Evolutionary conservation across 2,329 filamentous ascomycete genomes (phyloP).

Genomic region (Chaetomium sp.): DNA sequence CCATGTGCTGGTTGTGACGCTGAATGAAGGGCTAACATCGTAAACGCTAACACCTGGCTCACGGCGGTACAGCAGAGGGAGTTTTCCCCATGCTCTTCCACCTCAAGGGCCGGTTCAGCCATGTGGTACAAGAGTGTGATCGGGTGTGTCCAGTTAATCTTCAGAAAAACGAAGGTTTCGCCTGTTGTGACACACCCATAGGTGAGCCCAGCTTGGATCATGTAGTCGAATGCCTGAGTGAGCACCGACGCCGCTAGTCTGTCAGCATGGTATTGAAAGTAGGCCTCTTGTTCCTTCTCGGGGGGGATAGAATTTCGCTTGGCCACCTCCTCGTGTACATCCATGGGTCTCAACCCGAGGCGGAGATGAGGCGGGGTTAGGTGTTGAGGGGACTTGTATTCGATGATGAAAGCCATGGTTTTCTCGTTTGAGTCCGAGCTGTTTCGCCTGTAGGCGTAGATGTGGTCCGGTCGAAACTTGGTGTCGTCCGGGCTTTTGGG

Average conservation of each 20-base stretch:
- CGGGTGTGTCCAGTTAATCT: constrained; percentile 18
- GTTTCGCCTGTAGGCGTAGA: constrained; percentile 25
- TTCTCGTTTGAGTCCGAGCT: constrained; percentile 6
- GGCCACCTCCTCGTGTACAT: constrained; percentile 33
- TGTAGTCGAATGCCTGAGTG: constrained; percentile 44
- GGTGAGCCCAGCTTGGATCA: constrained; percentile 39
- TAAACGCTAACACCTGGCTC: constrained; percentile 28
- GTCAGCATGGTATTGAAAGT: constrained; percentile 31
- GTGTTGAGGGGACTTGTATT: constrained; percentile 45
- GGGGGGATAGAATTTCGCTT: constrained; percentile 23
- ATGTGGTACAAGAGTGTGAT: constrained; percentile 29
- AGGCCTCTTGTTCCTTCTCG: constrained; percentile 26
- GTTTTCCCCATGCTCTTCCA: constrained; percentile 20
- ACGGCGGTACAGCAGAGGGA: constrained; percentile 24
- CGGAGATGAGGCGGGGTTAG: constrained; percentile 37
- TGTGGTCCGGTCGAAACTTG: constrained; percentile 30
- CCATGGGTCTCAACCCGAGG: constrained; percentile 35
- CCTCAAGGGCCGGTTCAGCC: constrained; percentile 26
- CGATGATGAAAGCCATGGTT: constrained; percentile 30
- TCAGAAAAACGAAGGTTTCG: constrained; percentile 40
- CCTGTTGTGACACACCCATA: constrained; percentile 38
- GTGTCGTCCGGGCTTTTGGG: constrained; percentile 13
- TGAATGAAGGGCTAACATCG: constrained; percentile 24
- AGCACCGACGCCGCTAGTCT: constrained; percentile 36
- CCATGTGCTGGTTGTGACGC: background rate